These are phyloP conservation scores for Clavariopsis aquatica DNA, from an alignment of 495 filamentous ascomycete species.

Conservation along the genomic window DNA sequence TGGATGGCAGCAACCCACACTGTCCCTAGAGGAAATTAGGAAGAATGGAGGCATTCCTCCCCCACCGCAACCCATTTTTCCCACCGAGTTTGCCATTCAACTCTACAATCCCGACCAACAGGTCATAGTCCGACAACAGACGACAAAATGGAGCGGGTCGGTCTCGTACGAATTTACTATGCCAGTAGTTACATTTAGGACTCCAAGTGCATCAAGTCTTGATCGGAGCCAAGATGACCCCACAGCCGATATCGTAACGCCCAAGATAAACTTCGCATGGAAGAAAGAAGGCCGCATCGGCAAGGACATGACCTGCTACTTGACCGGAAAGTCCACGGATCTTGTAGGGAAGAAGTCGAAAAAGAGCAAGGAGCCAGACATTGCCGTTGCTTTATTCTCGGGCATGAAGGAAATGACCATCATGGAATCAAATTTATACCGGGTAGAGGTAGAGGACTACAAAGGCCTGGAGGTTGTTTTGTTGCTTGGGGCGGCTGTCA, in stretches of 20 bases:
- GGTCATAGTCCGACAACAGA: constrained; percentile 66
- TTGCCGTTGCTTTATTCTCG: constrained; percentile 80
- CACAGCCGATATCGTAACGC: constrained; percentile 66
- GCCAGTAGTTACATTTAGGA: constrained; percentile 79
- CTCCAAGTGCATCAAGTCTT: constrained; percentile 71
- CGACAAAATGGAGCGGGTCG: constrained; percentile 73
- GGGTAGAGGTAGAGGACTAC: constrained; percentile 90
- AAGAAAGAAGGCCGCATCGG: constrained; percentile 84
- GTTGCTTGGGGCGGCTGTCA: constrained; percentile 77
- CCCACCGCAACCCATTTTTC: constrained; percentile 73
- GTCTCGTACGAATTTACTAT: constrained; percentile 90
- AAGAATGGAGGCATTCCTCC: constrained; percentile 69
- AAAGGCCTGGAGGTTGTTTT: constrained; percentile 91
- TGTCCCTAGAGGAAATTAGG: constrained; percentile 77
- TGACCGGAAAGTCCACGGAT: constrained; percentile 72
- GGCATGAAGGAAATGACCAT: constrained; percentile 72
- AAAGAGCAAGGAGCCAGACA: constrained; percentile 82
- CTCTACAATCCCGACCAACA: constrained; percentile 95
- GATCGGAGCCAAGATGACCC: constrained; percentile 75
- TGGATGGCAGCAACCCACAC: constrained; percentile 76
- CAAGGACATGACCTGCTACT: constrained; percentile 77
- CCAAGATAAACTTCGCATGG: constrained; percentile 85
- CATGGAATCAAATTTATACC: constrained; percentile 86
- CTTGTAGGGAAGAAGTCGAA: constrained; percentile 65
- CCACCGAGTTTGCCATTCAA: constrained; percentile 75